Base-by-base conservation (phyloP, 495 filamentous ascomycete genomes). In the Penicillium antarcticum region DNA sequence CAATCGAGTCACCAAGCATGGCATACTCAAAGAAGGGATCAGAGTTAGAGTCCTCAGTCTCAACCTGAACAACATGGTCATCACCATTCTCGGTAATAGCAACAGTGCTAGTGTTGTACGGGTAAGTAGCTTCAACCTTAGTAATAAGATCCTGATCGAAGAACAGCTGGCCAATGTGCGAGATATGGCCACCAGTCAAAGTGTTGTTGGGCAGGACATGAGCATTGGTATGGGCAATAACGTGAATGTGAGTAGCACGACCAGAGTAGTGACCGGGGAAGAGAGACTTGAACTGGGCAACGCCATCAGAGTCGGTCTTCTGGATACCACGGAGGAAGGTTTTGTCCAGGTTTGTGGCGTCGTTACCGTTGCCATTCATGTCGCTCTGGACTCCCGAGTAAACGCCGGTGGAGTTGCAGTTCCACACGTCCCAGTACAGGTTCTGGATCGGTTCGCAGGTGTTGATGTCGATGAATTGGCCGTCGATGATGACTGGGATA, bases 101-200 rank as follows among this genome's bases (percentile, higher is more conserved):
- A 38, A 73, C 61, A 19, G 55, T 71, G 69, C 82, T 86, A 38
- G 61, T 76, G 65, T 66, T 80, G 57, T 86, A 85, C 0, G 83
- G 82, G 35, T 64, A 61, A 3, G 69, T 70, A 12, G 69, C 61
- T 53, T 83, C 76, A 41, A 78, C 75, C 10, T 56, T 54, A 24
- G 33, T 42, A 52, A 75, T 68, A 10, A 86, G 70, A 12, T 64
- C 55, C 52, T 81, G 71, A 52, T 81, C 76, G 34, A 70, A 86
- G 77, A 81, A 85, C n/a, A 84, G 35, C 60, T 85, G 81, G 11
- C 81, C 82, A 46, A 85, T 71, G 60, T 87, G 80, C 1, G 73
- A 57, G 2, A 79, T 74, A 0, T 56, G 53, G 10, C 78, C 80
- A 37, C 73, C 74, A 16, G 63, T 70, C 45, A 79, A 55, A 14